A percentile compares a stretch with the other conserved stretches of the same genome.
Evolutionary conservation across 768 basidiomycete genomes (phyloP).

Genomic region (Dentipellis fragilis): DNA sequence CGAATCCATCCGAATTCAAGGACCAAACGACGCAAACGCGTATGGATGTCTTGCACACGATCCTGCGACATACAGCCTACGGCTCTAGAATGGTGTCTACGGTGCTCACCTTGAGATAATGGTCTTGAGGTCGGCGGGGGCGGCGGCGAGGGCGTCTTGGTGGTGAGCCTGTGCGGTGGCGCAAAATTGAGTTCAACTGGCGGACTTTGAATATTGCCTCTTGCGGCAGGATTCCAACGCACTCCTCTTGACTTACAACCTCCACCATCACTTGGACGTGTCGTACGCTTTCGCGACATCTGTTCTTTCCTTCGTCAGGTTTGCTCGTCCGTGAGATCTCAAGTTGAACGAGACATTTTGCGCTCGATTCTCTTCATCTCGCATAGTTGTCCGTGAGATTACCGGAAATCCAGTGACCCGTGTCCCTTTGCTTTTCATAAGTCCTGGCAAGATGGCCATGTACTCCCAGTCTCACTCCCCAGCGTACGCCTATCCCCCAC

Average conservation of each 20-base stretch:
- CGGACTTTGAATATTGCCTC: conserved; percentile 10
- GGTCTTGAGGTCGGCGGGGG: conserved; percentile 23
- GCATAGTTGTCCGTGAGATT: conserved; percentile 7
- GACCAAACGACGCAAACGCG: no score
- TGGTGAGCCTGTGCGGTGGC: conserved; percentile 8
- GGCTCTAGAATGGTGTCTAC: neutral
- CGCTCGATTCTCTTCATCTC: conserved; percentile 1
- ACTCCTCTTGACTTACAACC: conserved; percentile 12
- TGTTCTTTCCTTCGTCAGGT: neutral
- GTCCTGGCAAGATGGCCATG: conserved; percentile 38
- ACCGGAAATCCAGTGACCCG: conserved; percentile 3
- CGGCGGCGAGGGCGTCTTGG: conserved; percentile 10
- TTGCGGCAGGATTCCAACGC: neutral
- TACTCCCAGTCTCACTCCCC: conserved; percentile 45
- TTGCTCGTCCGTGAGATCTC: neutral
- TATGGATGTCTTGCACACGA: no score
- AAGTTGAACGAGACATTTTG: neutral
- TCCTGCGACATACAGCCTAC: no score
- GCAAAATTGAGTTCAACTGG: conserved; percentile 12
- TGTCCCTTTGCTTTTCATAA: conserved; percentile 7
- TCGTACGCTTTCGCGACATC: conserved; percentile 9
- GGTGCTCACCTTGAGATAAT: conserved; percentile 20
- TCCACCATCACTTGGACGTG: conserved; percentile 13
- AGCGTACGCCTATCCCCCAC: conserved; percentile 29
- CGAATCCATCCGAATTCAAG: conserved; percentile 27